phyloP scores from a whole-genome alignment of 352 stramenopile genomes.

The Hyaloperonospora brassicae region DNA sequence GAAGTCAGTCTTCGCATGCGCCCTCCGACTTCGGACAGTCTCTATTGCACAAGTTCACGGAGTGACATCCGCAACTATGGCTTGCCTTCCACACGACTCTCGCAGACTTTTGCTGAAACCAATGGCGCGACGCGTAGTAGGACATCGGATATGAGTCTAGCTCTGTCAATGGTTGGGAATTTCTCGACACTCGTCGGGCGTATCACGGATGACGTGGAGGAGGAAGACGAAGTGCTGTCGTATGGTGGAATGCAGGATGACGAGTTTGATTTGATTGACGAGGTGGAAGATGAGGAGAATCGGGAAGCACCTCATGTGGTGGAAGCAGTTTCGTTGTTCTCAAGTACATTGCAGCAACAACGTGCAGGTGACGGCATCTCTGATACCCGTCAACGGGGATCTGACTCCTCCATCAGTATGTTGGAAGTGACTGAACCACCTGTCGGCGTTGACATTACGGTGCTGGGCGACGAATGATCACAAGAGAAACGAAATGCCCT shows the following conservation, averaged over 20 bases:
- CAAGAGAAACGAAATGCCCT: constrained; percentile 1
- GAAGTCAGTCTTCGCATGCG: constrained; percentile 19
- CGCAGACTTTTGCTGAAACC: constrained; percentile 37
- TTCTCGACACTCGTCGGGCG: constrained; percentile 57
- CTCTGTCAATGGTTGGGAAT: constrained; percentile 64
- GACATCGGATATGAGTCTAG: constrained; percentile 59
- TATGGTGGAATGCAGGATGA: constrained; percentile 33
- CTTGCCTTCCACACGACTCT: constrained; percentile 26
- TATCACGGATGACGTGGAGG: constrained; percentile 53
- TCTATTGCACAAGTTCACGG: constrained; percentile 26
- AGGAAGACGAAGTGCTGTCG: constrained; percentile 38
- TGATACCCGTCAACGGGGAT: constrained; percentile 23
- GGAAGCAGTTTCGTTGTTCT: constrained; percentile 14
- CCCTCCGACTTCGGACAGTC: constrained; percentile 20
- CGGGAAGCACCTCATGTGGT: constrained; percentile 9
- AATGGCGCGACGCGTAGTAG: constrained; percentile 27
- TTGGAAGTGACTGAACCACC: constrained; percentile 21
- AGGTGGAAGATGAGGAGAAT: constrained; percentile 17
- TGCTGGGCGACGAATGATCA: constrained; percentile 21
- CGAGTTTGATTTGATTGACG: constrained; percentile 27
- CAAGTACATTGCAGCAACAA: constrained; percentile 13
- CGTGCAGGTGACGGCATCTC: constrained; percentile 27
- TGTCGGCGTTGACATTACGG: constrained; percentile 17
- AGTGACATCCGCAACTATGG: constrained; percentile 33
- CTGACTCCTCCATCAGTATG: constrained; percentile 34